phyloP scores from a whole-genome alignment of 345 rosid species.

The Boechera retrofracta region DNA sequence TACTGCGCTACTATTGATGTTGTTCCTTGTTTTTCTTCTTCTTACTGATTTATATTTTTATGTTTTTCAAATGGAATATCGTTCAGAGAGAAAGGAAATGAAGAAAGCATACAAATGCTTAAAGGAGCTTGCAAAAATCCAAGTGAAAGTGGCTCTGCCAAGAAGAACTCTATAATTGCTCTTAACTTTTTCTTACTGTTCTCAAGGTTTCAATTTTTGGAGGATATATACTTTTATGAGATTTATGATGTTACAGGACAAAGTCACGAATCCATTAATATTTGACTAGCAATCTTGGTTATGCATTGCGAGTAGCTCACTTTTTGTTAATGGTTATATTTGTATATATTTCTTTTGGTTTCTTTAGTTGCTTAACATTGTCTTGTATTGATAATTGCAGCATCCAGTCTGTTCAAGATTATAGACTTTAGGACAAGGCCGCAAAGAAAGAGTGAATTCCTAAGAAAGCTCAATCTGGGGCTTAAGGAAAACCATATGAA shows the following conservation, averaged over 20 bases:
- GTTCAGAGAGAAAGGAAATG: slow-evolving; percentile 60
- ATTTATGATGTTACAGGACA: too few species aligned
- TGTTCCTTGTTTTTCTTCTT: background rate
- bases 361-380: too few species aligned
- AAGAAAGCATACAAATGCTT: slow-evolving; percentile 74
- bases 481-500: background rate
- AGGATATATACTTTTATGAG: too few species aligned
- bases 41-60: slow-evolving; percentile 17
- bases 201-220: too few species aligned
- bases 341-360: too few species aligned
- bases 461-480: background rate
- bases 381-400: too few species aligned
- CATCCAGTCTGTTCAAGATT: background rate
- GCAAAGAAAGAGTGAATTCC: background rate
- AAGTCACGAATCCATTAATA: too few species aligned
- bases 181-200: too few species aligned
- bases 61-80: slow-evolving; percentile 70
- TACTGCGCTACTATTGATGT: background rate
- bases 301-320: too few species aligned
- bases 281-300: too few species aligned
- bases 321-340: too few species aligned
- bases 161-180: too few species aligned
- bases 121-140: slow-evolving; percentile 65
- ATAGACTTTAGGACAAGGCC: background rate
- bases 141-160: slow-evolving; percentile 24